Base-by-base conservation (phyloP, 192 early-diverging fungal species). In the Backusella mclennaniae region DNA sequence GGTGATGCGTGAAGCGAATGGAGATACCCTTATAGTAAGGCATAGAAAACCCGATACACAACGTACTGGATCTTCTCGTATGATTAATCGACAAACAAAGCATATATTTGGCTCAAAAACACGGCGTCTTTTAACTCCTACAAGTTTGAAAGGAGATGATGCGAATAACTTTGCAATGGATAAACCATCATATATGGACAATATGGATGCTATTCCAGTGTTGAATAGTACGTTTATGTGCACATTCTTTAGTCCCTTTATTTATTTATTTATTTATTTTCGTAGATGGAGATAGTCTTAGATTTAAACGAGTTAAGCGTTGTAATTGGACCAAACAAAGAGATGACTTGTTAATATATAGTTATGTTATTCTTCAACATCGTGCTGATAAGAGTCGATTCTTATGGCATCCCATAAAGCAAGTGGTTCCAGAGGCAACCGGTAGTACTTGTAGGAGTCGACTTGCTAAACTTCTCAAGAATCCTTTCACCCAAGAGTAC, bases 321-420 rank as follows among this genome's bases (percentile, higher is more conserved):
- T 53, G 17, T 36, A 1, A 1, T 9, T 73, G 71, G 71, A 73
- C 17, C 29, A 35, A 44, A 15, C 49, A 56, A n/a, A 49, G 56
- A 52, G 71, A 73, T 38, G 71, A 73, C 36, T 36, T 73, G 17
- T n/a, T 73, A 9, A 56, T 73, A 6, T 73, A 73, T 7, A n/a
- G 71, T 56, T 73, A 56, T 33, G 71, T 33, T 17, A 56, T 73
- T 35, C 29, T 46, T 31, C 33, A n/a, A 6, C 46, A 73, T 3
- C 71, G 71, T 35, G 31, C 49, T n/a, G 19, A 15, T 21, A 33
- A n/a, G 8, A 19, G 1, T 52, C 29, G 42, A 21, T 44, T 73
- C 19, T 23, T 26, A 14, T 73, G 71, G 71, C n/a, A 35, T n/a
- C 31, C 71, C 9, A 49, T 73, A 19, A 52, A 19, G 4, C 17